Evolutionary conservation across 225 moss, liverwort and hornwort genomes (phyloP).

Genomic region (Climacium dendroides): DNA sequence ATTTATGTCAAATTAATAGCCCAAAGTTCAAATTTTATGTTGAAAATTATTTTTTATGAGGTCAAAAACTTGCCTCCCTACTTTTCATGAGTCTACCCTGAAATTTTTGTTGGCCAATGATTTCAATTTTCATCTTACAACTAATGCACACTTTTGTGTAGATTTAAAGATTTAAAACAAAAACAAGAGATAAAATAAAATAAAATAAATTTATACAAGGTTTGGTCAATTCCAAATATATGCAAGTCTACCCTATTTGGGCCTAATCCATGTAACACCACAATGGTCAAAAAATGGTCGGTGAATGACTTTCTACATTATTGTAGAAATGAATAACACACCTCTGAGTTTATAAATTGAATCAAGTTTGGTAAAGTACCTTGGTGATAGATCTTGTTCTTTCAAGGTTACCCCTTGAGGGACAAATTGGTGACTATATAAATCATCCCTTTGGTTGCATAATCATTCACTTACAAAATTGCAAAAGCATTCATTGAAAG

Average conservation of each 20-base stretch:
- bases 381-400: neutral
- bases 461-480: too few species aligned
- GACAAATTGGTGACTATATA: too few species aligned
- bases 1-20: neutral
- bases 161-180: accelerated
- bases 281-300: neutral
- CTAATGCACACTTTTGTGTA: neutral
- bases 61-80: neutral
- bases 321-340: neutral
- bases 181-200: too few species aligned
- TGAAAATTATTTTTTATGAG: neutral
- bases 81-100: neutral
- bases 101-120: neutral
- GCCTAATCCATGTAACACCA: neutral
- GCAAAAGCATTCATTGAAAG: too few species aligned
- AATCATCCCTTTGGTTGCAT: too few species aligned
- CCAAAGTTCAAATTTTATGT: neutral
- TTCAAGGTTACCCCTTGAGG: too few species aligned
- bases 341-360: neutral
- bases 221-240: neutral
- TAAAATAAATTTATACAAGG: too few species aligned
- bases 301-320: neutral
- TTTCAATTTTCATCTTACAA: neutral
- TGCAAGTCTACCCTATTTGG: accelerated
- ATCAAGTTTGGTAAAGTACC: neutral